A percentile compares a stretch with the other conserved stretches of the same genome.
These are phyloP conservation scores for Cucumis hystrix DNA, from an alignment of 306 rosid species.

Conservation along the genomic window DNA sequence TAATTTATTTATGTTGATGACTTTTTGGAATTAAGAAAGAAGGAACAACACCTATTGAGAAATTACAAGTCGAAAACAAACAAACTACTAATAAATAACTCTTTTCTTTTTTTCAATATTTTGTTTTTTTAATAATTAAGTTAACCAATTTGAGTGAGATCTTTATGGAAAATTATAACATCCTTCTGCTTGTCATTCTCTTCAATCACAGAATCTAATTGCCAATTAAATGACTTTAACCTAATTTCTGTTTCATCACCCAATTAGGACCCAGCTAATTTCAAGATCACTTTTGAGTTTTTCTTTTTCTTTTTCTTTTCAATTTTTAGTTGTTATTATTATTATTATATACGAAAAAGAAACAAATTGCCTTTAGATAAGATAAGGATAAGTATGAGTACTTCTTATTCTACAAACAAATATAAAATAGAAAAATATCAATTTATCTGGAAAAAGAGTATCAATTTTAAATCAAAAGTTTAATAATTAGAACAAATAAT, in stretches of 20 bases:
- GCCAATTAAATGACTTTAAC: conserved; percentile 33
- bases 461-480: no score
- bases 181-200: conserved; percentile 74
- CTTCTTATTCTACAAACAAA: not conserved
- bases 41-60: conserved; percentile 37
- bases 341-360: no score
- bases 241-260: conserved; percentile 48
- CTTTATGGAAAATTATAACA: conserved; percentile 36
- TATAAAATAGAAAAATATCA: no score
- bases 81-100: conserved; percentile 38
- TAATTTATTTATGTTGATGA: conserved; percentile 15
- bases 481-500: no score
- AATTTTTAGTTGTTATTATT: not conserved
- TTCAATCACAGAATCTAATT: conserved; percentile 43
- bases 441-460: no score
- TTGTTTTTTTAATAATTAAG: conserved; percentile 19
- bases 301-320: not conserved
- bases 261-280: conserved; percentile 39
- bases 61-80: conserved; percentile 62
- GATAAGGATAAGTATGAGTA: conserved; percentile 31
- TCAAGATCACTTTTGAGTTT: not conserved
- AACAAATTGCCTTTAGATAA: not conserved
- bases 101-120: conserved; percentile 4
- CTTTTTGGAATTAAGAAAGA: conserved; percentile 5
- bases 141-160: conserved; percentile 39